Base-by-base conservation (phyloP, 2,329 filamentous ascomycete genomes). In the Clonostachys solani region DNA sequence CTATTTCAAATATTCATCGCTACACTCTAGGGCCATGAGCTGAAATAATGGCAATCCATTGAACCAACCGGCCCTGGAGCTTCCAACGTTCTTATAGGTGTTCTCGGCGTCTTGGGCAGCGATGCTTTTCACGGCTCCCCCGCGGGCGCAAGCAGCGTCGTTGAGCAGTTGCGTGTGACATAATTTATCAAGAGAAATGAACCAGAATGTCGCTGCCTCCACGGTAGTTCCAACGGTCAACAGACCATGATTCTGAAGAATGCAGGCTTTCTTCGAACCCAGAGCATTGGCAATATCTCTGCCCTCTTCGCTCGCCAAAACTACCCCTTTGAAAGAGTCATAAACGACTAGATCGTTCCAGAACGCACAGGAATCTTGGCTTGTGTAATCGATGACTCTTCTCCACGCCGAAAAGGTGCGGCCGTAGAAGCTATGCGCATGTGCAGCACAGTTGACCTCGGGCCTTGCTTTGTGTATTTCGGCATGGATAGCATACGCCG, bases 161-260 rank as follows among this genome's bases (percentile, higher is more conserved):
- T 59, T 62, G 43, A 63, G 45, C 12, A 67, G 47, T 50, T 67
- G 64, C 6, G 63, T 56, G 46, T 65, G 58, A 40, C 64, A 67
- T 2, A 54, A 57, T 47, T 59, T 52, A 38, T 67, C 63, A 53
- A 66, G 40, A 13, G 47, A 40, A 1, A 75, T 77, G 57, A 84
- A 86, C n/a, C 86, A 59, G 55, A 80, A 86, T 0, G 80, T 80
- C 0, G 83, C 83, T 60, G 86, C 83, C 49, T 87, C 84, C 1
- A 87, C 82, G 0, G 83, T 87, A 1, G 59, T 60, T 1, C 84
- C 83, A 0, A 81, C 80, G 0, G 81, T 86, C 43, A 87, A 58
- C 12, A 87, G 59, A 0, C 84, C 84, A 56, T 87, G 83, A 52
- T 87, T 87, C 44, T 78, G 66, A 29, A 87, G 62, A 33, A 87